Conservation (phyloP, 345 rosid genomes). For the Mercurialis annua region DNA sequence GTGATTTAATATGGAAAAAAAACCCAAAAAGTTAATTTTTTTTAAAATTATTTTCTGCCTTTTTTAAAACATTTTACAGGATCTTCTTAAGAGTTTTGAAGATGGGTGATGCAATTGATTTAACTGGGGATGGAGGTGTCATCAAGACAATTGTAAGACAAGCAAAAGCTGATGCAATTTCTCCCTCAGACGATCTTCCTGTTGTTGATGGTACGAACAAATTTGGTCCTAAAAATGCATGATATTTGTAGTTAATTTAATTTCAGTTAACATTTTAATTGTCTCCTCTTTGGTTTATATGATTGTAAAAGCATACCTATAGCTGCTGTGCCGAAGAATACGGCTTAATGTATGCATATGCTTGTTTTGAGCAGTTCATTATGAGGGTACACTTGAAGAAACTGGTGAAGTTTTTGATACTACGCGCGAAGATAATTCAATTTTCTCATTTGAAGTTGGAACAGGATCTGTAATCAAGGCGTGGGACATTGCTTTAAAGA, state of each 20-base stretch:
- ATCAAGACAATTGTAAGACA: constrained; percentile 55
- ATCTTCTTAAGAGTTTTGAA: constrained; percentile 23
- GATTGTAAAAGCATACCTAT: background rate
- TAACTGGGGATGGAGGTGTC: constrained; percentile 83
- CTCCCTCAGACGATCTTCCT: constrained; percentile 77
- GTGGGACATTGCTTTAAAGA: constrained; percentile 81
- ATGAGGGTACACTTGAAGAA: constrained; percentile 79
- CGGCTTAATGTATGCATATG: background rate
- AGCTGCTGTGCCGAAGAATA: background rate
- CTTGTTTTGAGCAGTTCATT: constrained; percentile 58
- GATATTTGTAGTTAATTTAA: background rate
- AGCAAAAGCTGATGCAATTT: constrained; percentile 58
- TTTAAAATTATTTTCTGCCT: constrained; percentile 8
- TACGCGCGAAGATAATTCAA: constrained; percentile 77
- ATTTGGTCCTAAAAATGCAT: background rate
- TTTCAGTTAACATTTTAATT: background rate
- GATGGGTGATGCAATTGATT: constrained; percentile 64
- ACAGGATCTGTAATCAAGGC: constrained; percentile 77
- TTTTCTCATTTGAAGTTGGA: constrained; percentile 87
- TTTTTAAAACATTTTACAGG: background rate
- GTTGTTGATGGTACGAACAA: constrained; percentile 64
- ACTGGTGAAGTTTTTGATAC: constrained; percentile 86
- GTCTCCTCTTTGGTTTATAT: background rate
- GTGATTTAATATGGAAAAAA: too few relatives aligned
- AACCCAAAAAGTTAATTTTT: too few relatives aligned